These are phyloP conservation scores for Fusarium xyrophilum DNA, from an alignment of 2,329 filamentous ascomycete species.

Conservation along the genomic window DNA sequence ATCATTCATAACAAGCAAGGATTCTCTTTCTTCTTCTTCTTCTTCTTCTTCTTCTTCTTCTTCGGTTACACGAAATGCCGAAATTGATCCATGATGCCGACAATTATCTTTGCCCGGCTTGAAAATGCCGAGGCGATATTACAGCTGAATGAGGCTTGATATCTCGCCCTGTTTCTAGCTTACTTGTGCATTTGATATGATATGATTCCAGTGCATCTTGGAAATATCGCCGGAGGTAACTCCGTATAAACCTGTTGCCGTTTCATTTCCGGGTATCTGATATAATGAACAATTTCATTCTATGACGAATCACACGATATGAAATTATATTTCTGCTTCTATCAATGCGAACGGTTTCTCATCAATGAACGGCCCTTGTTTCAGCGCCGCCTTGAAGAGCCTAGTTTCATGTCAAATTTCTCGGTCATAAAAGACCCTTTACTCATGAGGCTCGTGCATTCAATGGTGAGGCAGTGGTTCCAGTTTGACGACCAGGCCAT, in stretches of 20 bases:
- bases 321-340: neutral
- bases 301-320: neutral
- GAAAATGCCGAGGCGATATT: neutral
- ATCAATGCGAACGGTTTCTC: neutral
- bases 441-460: conserved; percentile 25
- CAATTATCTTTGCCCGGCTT: neutral
- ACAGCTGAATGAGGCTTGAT: conserved; percentile 4
- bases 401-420: conserved; percentile 21
- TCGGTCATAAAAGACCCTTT: neutral
- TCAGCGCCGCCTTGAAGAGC: conserved; percentile 17
- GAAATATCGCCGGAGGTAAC: neutral
- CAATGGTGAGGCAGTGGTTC: conserved; percentile 36
- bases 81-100: conserved; percentile 11
- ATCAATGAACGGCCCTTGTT: conserved; percentile 21
- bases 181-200: neutral
- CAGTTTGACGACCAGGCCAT: conserved; percentile 4
- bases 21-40: neutral
- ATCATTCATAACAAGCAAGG: neutral
- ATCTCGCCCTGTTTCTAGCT: neutral
- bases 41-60: neutral
- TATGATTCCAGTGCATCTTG: neutral
- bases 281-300: neutral
- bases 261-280: conserved; percentile 1
- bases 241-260: neutral
- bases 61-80: conserved; percentile 4